phyloP scores from a whole-genome alignment of 2,329 filamentous ascomycete genomes.

The Cercospora zeae-maydis region DNA sequence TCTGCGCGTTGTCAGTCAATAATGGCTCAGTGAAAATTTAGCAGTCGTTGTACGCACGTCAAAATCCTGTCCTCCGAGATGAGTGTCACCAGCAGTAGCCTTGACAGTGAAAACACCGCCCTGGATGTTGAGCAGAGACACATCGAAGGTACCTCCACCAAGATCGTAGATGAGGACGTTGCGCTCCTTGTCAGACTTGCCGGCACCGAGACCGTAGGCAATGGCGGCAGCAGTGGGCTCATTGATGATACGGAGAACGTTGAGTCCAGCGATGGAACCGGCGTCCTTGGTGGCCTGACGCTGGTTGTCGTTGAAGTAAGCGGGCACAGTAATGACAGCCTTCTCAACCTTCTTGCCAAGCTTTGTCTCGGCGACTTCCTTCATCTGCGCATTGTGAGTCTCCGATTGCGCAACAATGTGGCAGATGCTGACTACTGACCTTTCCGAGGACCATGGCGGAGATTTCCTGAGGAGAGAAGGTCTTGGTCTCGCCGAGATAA shows the following conservation, averaged over 20 bases:
- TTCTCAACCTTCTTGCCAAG: conserved; percentile 98
- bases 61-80: conserved; percentile 16
- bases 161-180: conserved; percentile 99
- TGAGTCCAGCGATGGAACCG: conserved; percentile 93
- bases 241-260: conserved; percentile 99
- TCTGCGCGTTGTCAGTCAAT: conserved; percentile 56
- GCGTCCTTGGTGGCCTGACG: conserved; percentile 99
- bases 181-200: conserved; percentile 81
- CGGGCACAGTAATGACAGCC: conserved; percentile 97
- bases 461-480: conserved; percentile 96
- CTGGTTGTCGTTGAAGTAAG: conserved; percentile 99
- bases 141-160: conserved; percentile 99
- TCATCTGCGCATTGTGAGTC: conserved; percentile 65
- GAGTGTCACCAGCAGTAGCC: conserved; percentile 85
- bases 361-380: conserved; percentile 98
- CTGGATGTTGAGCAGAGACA: conserved; percentile 97
- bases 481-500: conserved; percentile 92
- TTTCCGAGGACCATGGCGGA: conserved; percentile 98
- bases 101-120: conserved; percentile 99
- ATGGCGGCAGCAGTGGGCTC: conserved; percentile 98
- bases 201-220: conserved; percentile 76
- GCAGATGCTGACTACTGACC: conserved; percentile 53
- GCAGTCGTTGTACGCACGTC: background rate
- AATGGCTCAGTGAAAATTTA: background rate
- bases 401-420: background rate